Percentiles rank a stretch among this genome's conserved stretches.
Conservation (phyloP, 1,139 yeast species). For the Yamadazyma songkhlaensis region DNA sequence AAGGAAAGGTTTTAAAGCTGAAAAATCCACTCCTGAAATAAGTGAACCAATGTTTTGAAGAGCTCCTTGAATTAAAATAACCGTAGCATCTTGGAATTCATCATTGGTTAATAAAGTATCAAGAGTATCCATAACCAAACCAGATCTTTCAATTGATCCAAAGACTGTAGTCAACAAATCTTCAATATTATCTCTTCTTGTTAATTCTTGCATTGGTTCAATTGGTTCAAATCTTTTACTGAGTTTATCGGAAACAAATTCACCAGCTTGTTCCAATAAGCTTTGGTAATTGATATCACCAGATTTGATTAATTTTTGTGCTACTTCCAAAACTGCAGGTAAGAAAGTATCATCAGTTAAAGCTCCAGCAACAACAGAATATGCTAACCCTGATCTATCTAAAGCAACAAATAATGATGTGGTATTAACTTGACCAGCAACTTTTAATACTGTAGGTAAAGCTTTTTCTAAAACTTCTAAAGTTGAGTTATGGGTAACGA, state of each 20-base stretch:
- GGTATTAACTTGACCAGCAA: constrained; percentile 21
- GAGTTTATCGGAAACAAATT: constrained; percentile 8
- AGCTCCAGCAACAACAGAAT: constrained; percentile 25
- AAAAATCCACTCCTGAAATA: constrained; percentile 15
- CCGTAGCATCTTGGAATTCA: constrained; percentile 27
- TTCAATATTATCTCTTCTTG: constrained; percentile 32
- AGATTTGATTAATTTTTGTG: constrained; percentile 19
- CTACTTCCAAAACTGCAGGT: constrained; percentile 25
- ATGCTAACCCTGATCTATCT: constrained; percentile 34
- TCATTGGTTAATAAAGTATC: constrained; percentile 24
- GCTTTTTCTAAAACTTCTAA: constrained; percentile 18
- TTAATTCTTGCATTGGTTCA: constrained; percentile 9
- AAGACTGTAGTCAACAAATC: constrained; percentile 34
- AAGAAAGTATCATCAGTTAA: constrained; percentile 26
- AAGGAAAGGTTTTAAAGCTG: constrained; percentile 23
- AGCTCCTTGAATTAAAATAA: constrained; percentile 23
- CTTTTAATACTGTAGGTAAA: constrained; percentile 18
- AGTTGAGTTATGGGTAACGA: constrained; percentile 26
- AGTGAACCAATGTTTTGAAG: constrained; percentile 23
- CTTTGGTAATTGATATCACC: constrained; percentile 19
- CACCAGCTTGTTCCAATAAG: constrained; percentile 19
- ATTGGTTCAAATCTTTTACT: constrained; percentile 8
- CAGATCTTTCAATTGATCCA: constrained; percentile 27
- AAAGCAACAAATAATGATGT: constrained; percentile 33
- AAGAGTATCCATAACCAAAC: constrained; percentile 27